Evolutionary conservation across 1,139 yeast species (phyloP).

Genomic region (Nakaseomyces glabratus): DNA sequence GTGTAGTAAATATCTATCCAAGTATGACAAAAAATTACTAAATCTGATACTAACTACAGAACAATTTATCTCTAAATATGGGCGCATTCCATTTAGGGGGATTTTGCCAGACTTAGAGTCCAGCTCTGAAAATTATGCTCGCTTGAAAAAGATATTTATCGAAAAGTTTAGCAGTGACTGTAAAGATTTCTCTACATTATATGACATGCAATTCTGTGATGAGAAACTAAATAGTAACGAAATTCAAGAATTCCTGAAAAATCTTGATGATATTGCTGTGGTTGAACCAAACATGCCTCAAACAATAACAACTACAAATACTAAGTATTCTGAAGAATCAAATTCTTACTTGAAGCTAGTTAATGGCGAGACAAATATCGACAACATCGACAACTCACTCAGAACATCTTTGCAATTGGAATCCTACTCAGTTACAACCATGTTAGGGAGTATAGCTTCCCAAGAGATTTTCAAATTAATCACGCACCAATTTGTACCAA

Average conservation of each 20-base stretch:
- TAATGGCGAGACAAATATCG: no score
- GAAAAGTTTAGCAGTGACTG: background rate
- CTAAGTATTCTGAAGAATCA: no score
- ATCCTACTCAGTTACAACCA: conserved; percentile 31
- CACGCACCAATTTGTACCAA: conserved; percentile 65
- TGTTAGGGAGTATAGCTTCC: conserved; percentile 72
- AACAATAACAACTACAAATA: no score
- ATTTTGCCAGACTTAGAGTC: conserved; percentile 85
- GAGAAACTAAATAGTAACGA: no score
- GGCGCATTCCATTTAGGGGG: conserved; percentile 42
- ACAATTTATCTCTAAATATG: background rate
- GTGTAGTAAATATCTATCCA: no score
- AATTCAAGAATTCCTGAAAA: background rate
- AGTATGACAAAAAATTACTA: background rate
- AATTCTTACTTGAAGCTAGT: no score
- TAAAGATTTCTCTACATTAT: no score
- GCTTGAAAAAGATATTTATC: conserved; percentile 49
- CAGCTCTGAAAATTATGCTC: conserved; percentile 53
- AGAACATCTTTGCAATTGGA: no score
- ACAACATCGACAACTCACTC: no score
- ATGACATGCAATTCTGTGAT: no score
- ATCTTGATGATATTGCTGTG: background rate
- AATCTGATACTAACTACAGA: background rate
- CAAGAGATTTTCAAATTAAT: conserved; percentile 65
- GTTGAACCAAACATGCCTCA: no score